phyloP scores from a whole-genome alignment of 352 stramenopile genomes.

The Globisporangium echinulatum region DNA sequence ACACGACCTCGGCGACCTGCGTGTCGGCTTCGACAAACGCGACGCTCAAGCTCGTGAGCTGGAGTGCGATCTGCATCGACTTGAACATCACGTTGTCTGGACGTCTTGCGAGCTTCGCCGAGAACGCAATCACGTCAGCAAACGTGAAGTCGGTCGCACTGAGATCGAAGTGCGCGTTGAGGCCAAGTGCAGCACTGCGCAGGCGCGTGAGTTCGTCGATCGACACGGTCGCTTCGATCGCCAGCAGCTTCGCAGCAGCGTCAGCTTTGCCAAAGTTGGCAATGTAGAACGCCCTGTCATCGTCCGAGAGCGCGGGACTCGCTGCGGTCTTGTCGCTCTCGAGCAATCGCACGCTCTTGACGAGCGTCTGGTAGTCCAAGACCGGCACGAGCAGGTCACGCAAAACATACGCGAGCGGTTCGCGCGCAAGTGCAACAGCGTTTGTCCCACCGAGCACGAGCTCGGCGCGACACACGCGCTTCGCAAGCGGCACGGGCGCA shows the following conservation, averaged over 20 bases:
- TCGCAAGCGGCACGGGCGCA: conserved; percentile 37
- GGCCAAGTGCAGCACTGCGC: conserved; percentile 26
- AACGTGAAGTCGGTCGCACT: conserved; percentile 36
- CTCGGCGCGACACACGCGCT: conserved; percentile 35
- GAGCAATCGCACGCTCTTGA: conserved; percentile 39
- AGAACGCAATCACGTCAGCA: conserved; percentile 27
- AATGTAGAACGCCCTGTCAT: conserved; percentile 50
- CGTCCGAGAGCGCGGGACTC: conserved; percentile 25
- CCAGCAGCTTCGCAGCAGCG: conserved; percentile 28
- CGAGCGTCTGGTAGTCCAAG: conserved; percentile 43
- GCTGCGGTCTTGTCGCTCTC: conserved; percentile 33
- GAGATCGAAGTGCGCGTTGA: conserved; percentile 36
- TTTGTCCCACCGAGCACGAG: conserved; percentile 30
- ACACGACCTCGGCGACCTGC: conserved; percentile 44
- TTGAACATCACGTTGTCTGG: conserved; percentile 49
- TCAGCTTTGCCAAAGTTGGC: conserved; percentile 42
- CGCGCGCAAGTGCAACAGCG: conserved; percentile 31
- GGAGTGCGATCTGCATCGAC: conserved; percentile 41
- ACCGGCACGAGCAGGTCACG: conserved; percentile 51
- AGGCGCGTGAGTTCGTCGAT: conserved; percentile 45
- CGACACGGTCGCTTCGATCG: conserved; percentile 36
- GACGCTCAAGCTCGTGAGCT: conserved; percentile 50
- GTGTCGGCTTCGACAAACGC: conserved; percentile 31
- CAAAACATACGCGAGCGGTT: conserved; percentile 38
- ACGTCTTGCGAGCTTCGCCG: conserved; percentile 34